Evolutionary conservation across 352 stramenopile genomes (phyloP).

Genomic region (Phytophthora lateralis): DNA sequence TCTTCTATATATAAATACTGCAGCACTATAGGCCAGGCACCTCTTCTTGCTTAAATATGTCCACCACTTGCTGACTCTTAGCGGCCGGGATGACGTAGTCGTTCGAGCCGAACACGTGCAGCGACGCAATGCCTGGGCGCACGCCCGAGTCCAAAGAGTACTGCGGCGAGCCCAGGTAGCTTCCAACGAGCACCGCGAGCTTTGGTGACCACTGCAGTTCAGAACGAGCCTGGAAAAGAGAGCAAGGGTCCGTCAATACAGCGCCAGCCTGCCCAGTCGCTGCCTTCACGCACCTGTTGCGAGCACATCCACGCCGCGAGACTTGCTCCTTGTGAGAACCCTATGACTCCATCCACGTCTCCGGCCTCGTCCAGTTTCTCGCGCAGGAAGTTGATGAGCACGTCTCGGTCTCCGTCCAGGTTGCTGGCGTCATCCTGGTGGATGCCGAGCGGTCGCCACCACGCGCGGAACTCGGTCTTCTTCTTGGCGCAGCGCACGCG

Average conservation of each 20-base stretch:
- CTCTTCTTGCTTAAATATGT: conserved; percentile 63
- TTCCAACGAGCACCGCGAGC: conserved; percentile 74
- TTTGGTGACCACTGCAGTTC: conserved; percentile 77
- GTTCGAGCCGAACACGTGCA: conserved; percentile 82
- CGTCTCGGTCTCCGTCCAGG: conserved; percentile 55
- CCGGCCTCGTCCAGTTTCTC: conserved; percentile 61
- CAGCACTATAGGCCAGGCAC: conserved; percentile 28
- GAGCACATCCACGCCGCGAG: conserved; percentile 85
- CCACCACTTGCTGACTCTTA: conserved; percentile 73
- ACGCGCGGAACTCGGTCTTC: conserved; percentile 71
- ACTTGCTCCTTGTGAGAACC: conserved; percentile 83
- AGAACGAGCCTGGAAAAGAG: conserved; percentile 35
- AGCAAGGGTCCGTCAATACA: conserved; percentile 8
- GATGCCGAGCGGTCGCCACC: conserved; percentile 65
- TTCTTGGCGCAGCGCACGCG: conserved; percentile 56
- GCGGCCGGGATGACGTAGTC: conserved; percentile 78
- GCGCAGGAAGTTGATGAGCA: conserved; percentile 65
- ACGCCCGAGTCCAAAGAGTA: conserved; percentile 62
- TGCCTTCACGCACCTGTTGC: conserved; percentile 42
- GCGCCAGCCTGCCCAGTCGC: neutral
- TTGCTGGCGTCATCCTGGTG: conserved; percentile 54
- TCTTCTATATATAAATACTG: neutral
- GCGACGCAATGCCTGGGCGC: conserved; percentile 52
- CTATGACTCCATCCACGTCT: conserved; percentile 77
- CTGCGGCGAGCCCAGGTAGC: conserved; percentile 69